Evolutionary conservation across 352 stramenopile genomes (phyloP), one percentile per base, ranked within the genome.

Genomic region (Pythium vanterpoolii): DNA sequence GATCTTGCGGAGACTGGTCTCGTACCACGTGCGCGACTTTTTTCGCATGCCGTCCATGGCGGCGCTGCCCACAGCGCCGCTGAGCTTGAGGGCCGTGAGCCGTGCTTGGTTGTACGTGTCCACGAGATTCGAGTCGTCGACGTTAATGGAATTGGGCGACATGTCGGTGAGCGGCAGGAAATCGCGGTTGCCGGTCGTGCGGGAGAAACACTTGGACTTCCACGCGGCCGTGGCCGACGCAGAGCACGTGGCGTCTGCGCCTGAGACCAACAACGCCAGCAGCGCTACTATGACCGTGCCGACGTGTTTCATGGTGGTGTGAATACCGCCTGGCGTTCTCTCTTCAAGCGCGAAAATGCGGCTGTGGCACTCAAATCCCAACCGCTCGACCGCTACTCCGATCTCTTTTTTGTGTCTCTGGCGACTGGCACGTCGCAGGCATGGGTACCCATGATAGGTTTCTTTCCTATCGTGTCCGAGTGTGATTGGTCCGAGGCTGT

Each of bases 21-120:
- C 73, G 59, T 93, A 93, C 82, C 83, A 93, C 19, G 51, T 60
- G 4, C 64, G 62, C 5, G 62, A 74, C 66, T 93, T 89, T 60
- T 89, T 79, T 36, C 84, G 84, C 66, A 93, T 77, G 5, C 79
- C 72, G 7, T 72, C 62, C 77, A 93, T 92, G 7, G 78, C 84
- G 0, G 78, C 72, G 30, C 86, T 89, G 5, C 79, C 79, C 0
- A 71, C 79, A 10, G 71, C 51, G 5, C 66, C 78, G 26, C 75
- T 89, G 24, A 89, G 61, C 67, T 89, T 83, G 43, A 90, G 76
- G 11, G 83, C 84, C 19, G 69, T 89, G 42, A 83, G 56, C 5
- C 84, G 77, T n/a, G 84, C 84, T 21, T 81, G 72, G 27, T 83
- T 76, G 57, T 92, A 90, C 9, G 81, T 86, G 24, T 81, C 73